phyloP scores from a whole-genome alignment of 148 eudicot species.

The Silene conica region DNA sequence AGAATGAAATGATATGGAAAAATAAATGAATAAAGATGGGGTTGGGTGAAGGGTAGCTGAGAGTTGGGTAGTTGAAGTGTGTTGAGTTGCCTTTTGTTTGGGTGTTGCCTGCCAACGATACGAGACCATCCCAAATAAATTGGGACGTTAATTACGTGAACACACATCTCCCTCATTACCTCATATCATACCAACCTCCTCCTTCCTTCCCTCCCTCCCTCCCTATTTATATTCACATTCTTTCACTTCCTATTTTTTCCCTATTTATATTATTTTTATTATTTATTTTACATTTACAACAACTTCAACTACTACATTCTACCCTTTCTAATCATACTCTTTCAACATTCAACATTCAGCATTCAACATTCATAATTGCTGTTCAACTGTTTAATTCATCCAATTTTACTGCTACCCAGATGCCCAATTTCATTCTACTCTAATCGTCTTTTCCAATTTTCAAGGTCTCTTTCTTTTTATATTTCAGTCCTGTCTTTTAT shows the following conservation, averaged over 20 bases:
- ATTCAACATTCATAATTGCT: neutral
- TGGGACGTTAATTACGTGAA: slow-evolving; percentile 13
- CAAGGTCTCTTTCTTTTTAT: slow-evolving; percentile 1
- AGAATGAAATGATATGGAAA: no score
- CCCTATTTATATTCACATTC: neutral
- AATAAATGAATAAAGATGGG: no score
- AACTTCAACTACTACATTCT: neutral
- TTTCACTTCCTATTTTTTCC: neutral
- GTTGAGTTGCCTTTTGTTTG: slow-evolving; percentile 16
- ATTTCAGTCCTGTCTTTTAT: neutral
- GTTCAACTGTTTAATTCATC: slow-evolving; percentile 13
- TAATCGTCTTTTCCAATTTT: neutral
- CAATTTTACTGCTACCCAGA: slow-evolving; percentile 5
- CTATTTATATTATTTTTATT: neutral
- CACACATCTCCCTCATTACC: slow-evolving; percentile 19
- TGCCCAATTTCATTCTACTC: slow-evolving; percentile 8
- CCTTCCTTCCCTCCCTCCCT: neutral
- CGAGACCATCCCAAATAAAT: slow-evolving; percentile 26
- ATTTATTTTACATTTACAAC: neutral
- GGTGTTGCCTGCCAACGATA: neutral
- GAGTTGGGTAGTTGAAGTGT: slow-evolving; percentile 11
- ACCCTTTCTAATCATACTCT: neutral
- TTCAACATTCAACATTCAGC: neutral
- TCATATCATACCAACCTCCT: slow-evolving; percentile 26
- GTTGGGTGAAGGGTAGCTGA: slow-evolving; percentile 23